Conservation (phyloP, 2,329 filamentous ascomycete genomes). For the Scleromitrula shiraiana region DNA sequence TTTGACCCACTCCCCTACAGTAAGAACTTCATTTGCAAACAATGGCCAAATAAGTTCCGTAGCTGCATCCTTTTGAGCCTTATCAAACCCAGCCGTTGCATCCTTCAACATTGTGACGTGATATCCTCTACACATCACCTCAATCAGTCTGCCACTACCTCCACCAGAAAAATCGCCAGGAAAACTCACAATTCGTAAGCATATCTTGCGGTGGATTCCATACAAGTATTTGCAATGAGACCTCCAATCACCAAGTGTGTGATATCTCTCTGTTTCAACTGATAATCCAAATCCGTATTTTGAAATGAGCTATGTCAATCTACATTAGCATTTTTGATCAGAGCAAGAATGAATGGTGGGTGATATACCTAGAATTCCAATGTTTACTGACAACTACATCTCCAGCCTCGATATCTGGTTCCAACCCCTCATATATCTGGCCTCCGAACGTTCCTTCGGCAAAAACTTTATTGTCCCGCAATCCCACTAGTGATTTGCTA, state of each 20-base stretch:
- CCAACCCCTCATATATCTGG: slow-evolving; percentile 26
- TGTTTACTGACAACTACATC: slow-evolving; percentile 30
- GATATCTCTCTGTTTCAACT: slow-evolving; percentile 30
- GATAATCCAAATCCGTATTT: slow-evolving; percentile 32
- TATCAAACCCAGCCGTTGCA: slow-evolving; percentile 23
- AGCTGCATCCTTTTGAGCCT: slow-evolving; percentile 19
- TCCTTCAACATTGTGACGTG: slow-evolving; percentile 24
- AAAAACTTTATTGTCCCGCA: slow-evolving; percentile 20
- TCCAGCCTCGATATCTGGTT: slow-evolving; percentile 24
- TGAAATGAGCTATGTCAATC: slow-evolving; percentile 23
- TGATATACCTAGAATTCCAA: slow-evolving; percentile 28
- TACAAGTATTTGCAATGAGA: slow-evolving; percentile 29
- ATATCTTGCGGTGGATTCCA: slow-evolving; percentile 32
- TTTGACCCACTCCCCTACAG: slow-evolving; percentile 21
- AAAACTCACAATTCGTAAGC: slow-evolving; percentile 26
- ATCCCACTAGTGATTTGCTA: slow-evolving; percentile 14
- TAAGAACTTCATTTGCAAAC: slow-evolving; percentile 23
- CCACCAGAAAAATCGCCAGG: background rate
- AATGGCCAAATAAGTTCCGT: slow-evolving; percentile 25
- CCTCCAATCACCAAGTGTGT: slow-evolving; percentile 29
- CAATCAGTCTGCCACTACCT: background rate
- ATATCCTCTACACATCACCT: slow-evolving; percentile 18
- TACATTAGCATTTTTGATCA: too few relatives aligned
- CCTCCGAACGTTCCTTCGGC: slow-evolving; percentile 28
- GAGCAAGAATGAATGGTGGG: too few relatives aligned